A percentile compares a stretch with the other conserved stretches of the same genome.
Conservation (phyloP, 495 filamentous ascomycete genomes). For the Hypoxylon cercidicola region DNA sequence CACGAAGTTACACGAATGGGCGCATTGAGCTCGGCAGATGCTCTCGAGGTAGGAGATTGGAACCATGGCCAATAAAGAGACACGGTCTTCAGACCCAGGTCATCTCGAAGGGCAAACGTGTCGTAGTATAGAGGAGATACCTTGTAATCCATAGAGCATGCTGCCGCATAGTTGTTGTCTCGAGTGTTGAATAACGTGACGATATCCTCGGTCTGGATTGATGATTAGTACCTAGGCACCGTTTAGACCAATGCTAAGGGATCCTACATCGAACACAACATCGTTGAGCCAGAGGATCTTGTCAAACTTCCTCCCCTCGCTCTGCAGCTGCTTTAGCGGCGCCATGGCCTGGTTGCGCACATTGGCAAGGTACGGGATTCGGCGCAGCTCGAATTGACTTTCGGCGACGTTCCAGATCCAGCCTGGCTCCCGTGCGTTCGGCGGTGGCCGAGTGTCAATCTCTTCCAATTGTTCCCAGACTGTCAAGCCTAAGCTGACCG, state of each 20-base stretch:
- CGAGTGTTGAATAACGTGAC: constrained; percentile 76
- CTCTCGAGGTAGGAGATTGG: constrained; percentile 65
- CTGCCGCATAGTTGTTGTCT: constrained; percentile 78
- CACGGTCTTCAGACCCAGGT: constrained; percentile 65
- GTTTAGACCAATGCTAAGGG: background rate
- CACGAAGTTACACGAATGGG: constrained; percentile 79
- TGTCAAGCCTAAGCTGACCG: constrained; percentile 62
- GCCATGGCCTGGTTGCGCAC: constrained; percentile 70
- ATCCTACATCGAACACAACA: constrained; percentile 67
- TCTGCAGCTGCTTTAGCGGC: constrained; percentile 50
- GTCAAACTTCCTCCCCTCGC: constrained; percentile 65
- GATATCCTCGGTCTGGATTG: constrained; percentile 68
- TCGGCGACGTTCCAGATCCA: constrained; percentile 69
- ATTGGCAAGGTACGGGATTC: constrained; percentile 75
- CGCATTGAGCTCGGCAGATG: constrained; percentile 62
- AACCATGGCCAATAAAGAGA: constrained; percentile 80
- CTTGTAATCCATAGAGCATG: constrained; percentile 82
- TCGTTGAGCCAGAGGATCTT: constrained; percentile 81
- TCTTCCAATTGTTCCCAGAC: constrained; percentile 67
- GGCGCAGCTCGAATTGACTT: constrained; percentile 63
- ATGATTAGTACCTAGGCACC: background rate
- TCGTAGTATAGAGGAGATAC: constrained; percentile 79
- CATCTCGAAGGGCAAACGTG: constrained; percentile 85
- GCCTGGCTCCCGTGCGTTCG: constrained; percentile 46
- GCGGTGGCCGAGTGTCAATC: constrained; percentile 58